phyloP scores from a whole-genome alignment of 106 monocot species.

The Narthecium ossifragum region DNA sequence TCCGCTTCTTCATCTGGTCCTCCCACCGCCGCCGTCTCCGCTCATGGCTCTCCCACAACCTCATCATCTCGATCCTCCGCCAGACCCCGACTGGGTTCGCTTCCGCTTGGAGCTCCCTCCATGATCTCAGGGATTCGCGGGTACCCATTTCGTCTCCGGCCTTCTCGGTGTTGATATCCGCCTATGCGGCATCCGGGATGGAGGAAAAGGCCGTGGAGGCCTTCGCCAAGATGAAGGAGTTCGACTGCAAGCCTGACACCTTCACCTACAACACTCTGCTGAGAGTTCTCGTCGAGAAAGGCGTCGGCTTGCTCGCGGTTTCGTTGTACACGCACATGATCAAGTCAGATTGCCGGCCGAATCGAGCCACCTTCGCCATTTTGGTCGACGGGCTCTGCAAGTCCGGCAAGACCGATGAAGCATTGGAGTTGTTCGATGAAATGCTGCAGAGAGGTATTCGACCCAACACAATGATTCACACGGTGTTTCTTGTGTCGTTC shows the following conservation, averaged over 20 bases:
- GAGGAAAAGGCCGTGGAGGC: conserved; percentile 41
- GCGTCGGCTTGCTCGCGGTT: conserved; percentile 50
- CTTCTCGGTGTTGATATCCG: conserved; percentile 47
- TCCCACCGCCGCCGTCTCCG: conserved; percentile 30
- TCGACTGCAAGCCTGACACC: conserved; percentile 40
- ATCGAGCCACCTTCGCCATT: conserved; percentile 48
- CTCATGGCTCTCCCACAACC: conserved; percentile 30
- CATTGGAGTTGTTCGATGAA: conserved; percentile 64
- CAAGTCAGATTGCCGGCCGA: conserved; percentile 48
- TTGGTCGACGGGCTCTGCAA: conserved; percentile 62
- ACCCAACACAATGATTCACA: conserved; percentile 45
- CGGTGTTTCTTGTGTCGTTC: conserved; percentile 36
- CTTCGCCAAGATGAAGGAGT: conserved; percentile 61
- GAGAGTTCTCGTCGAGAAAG: conserved; percentile 36
- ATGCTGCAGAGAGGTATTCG: conserved; percentile 50
- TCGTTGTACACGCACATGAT: conserved; percentile 59
- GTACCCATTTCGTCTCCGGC: conserved; percentile 11
- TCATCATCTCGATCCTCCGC: conserved; percentile 38
- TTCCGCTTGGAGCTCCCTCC: conserved; percentile 18
- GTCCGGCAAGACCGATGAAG: conserved; percentile 40
- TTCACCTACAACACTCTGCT: conserved; percentile 67
- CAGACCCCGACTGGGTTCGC: conserved; percentile 10
- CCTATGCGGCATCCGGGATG: conserved; percentile 25
- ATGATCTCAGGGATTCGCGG: conserved; percentile 6
- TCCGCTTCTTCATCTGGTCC: conserved; percentile 65